phyloP scores from a whole-genome alignment of 345 rosid genomes.

The Sonneratia alba region DNA sequence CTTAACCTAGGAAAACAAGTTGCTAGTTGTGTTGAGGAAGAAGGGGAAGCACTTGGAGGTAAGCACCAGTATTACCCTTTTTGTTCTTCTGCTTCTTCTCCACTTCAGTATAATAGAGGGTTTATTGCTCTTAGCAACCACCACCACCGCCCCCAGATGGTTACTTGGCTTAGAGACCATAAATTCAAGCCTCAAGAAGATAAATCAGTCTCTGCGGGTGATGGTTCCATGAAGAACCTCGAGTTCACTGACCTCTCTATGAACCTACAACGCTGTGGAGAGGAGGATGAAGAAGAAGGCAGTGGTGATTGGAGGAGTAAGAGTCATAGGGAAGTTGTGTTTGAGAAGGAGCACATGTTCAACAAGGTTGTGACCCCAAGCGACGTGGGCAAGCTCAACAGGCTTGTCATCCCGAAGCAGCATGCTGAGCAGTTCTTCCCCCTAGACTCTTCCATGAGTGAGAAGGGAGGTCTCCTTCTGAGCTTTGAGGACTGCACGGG shows the following conservation, averaged over 20 bases:
- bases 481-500: constrained; percentile 71
- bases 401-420: constrained; percentile 48
- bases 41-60: constrained; percentile 7
- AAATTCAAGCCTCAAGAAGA: neutral
- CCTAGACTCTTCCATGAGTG: constrained; percentile 51
- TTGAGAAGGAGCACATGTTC: constrained; percentile 43
- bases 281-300: neutral
- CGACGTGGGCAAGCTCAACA: constrained; percentile 56
- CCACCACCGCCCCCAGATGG: constrained; percentile 1
- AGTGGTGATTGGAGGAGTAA: neutral
- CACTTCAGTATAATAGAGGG: constrained; percentile 2
- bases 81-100: neutral
- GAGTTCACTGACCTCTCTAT: constrained; percentile 11
- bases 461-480: constrained; percentile 58
- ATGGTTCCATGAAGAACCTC: neutral
- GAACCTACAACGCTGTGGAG: neutral
- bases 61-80: neutral
- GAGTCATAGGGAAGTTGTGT: constrained; percentile 5
- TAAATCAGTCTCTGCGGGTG: neutral
- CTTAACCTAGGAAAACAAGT: neutral
- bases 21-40: neutral
- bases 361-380: constrained; percentile 55
- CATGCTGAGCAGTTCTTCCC: constrained; percentile 77
- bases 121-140: constrained; percentile 1
- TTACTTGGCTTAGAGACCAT: constrained; percentile 6